Evolutionary conservation across 1,284 basidiomycete species (phyloP), one percentile per base, ranked within the genome.

Genomic region (Somion occarium): DNA sequence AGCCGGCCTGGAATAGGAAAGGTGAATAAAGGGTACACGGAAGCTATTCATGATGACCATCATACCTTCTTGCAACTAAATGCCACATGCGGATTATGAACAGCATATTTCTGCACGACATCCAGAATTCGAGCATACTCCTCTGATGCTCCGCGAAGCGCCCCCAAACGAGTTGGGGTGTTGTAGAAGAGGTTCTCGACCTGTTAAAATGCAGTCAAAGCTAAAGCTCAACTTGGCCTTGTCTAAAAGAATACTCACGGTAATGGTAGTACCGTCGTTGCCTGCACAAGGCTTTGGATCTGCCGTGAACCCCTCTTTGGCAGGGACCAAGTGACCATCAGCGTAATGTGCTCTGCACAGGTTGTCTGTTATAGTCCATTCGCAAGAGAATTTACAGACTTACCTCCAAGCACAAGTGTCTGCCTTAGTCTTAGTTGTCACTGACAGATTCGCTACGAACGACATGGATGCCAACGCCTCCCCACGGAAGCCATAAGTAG

Each of bases 171-270:
- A 15, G 90, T 86, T 0, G 94, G 93, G 1, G 88, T 92, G 58
- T 98, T 98, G 71, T 93, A 97, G 67, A 99, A 99, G 27, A 99
- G 73, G 63, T 98, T 91, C 66, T 98, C 93, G 4, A 93, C 93
- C 90, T 95, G 56, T 22, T 5, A 37, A 44, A 42, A 5, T 50
- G 27, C 51, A 24, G 48, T 13, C 34, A 47, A 38, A 22, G 18
- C 44, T 59, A 30, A 52, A 19, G 13, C 22, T 41, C 49, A 4
- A 18, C 18, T n/a, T 7, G n/a, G 30, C 44, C n/a, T 41, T 46
- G 18, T 38, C 42, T 20, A 15, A 3, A 12, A 5, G 38, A 15
- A 37, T 47, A 67, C 82, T 48, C 59, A 93, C 93, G 0, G 79
- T 88, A 53, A 99, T 89, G 1, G 84, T 85, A 0, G 97, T 99